Percentiles rank a stretch among this genome's conserved stretches.
These are phyloP conservation scores for Dionaea muscipula DNA, from an alignment of 179 eudicot genomes.

Conservation along the genomic window DNA sequence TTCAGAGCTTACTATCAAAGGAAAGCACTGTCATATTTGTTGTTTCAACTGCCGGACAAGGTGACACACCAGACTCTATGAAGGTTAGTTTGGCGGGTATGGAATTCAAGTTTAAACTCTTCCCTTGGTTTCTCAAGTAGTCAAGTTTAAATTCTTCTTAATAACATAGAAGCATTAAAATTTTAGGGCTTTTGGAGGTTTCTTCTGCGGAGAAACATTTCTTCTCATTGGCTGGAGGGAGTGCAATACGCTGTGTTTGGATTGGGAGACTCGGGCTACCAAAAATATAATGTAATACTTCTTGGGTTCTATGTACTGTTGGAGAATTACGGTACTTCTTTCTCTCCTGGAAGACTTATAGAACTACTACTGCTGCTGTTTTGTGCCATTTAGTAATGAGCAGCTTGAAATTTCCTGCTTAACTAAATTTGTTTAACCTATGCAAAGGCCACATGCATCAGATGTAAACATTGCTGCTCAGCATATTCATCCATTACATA, in stretches of 20 bases:
- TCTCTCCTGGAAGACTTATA: conserved; percentile 21
- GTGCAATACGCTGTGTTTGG: conserved; percentile 87
- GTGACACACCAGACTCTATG: conserved; percentile 78
- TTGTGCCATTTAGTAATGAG: neutral
- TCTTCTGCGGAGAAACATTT: conserved; percentile 61
- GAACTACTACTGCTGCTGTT: neutral
- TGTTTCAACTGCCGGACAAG: conserved; percentile 90
- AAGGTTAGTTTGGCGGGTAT: conserved; percentile 39
- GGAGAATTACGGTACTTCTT: conserved; percentile 41
- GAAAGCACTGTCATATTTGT: conserved; percentile 54
- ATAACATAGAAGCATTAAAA: neutral
- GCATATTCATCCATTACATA: no score
- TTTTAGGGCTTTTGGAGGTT: conserved; percentile 78
- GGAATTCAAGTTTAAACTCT: neutral
- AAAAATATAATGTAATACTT: conserved; percentile 83
- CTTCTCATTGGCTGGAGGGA: conserved; percentile 51
- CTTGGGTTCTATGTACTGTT: conserved; percentile 26
- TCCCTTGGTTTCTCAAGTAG: neutral
- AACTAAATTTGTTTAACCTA: neutral
- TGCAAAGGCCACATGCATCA: no score
- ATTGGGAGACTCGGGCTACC: conserved; percentile 96
- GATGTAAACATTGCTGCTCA: no score
- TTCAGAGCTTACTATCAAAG: conserved; percentile 38
- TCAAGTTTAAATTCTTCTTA: neutral
- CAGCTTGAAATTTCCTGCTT: neutral